Base-by-base conservation (phyloP, 1,284 basidiomycete genomes). In the Microbotryum silenes-acaulis region DNA sequence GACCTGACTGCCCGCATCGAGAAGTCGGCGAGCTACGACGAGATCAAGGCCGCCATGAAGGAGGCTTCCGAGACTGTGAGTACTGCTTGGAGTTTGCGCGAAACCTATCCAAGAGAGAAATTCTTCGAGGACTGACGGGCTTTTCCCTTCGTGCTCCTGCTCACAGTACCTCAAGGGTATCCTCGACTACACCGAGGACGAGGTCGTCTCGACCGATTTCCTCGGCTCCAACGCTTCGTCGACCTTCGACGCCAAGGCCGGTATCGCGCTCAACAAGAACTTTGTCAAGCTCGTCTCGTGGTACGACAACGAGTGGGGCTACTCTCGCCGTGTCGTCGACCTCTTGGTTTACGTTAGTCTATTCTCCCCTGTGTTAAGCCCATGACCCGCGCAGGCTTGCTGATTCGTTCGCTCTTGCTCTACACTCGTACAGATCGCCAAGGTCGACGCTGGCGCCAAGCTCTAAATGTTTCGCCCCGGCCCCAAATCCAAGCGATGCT, bases 261-360 rank as follows among this genome's bases (percentile, higher is more conserved):
- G 94, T 74, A 98, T 98, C 77, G 82, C 85, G 76, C 85, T 98
- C 75, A 97, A 89, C 86, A 10, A 61, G 56, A 66, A 63, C 64
- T 74, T 61, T 37, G 63, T 65, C 60, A 65, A 68, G 68, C 62
- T 68, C 53, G 45, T 68, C 56, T 61, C 62, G 51, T 59, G 65
- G 29, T 91, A 93, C 82, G 92, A 97, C 81, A 80, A 91, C 78
- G 89, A 92, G 80, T 92, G 88, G 88, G 90, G 91, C 56, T 97
- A 97, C 87, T 96, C 91, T 60, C 85, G 82, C 77, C 87, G 94
- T 76, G 92, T 97, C 65, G 86, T 87, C 77, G 94, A 97, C 79
- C 83, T 97, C 66, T 80, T 97, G 75, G 80, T 85, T 70, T 90
- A 80, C 80, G 86, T 85, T 71, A 90, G 93, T 68, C 81, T 83